Conservation (phyloP, 2,329 filamentous ascomycete genomes). For the Leptographium flavum region DNA sequence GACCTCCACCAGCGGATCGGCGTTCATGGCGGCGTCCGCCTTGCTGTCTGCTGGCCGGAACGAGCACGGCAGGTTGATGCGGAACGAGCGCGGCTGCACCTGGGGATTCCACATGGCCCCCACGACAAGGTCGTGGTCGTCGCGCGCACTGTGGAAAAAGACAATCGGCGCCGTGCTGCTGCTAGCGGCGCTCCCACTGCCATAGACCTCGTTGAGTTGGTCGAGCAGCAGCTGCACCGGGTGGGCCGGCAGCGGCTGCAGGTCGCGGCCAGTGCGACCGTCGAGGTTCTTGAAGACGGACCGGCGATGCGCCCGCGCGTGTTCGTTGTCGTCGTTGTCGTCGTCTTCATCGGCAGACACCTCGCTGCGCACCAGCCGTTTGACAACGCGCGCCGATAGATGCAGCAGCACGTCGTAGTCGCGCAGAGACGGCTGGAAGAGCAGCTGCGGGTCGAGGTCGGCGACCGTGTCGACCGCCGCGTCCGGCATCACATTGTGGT, state of each 20-base stretch:
- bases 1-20: constrained; percentile 35
- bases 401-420: constrained; percentile 84
- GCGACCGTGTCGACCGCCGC: too few relatives aligned
- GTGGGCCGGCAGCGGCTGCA: constrained; percentile 39
- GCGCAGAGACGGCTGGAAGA: constrained; percentile 59
- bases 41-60: constrained; percentile 34
- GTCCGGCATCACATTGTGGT: too few relatives aligned
- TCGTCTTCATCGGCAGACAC: constrained; percentile 16
- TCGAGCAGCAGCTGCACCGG: constrained; percentile 47
- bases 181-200: constrained; percentile 12
- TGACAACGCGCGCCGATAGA: constrained; percentile 42
- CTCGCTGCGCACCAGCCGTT: constrained; percentile 23
- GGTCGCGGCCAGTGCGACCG: constrained; percentile 31
- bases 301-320: constrained; percentile 10
- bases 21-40: not conserved
- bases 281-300: constrained; percentile 71
- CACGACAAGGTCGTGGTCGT: constrained; percentile 33
- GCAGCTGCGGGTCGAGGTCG: constrained; percentile 34
- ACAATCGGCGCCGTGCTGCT: constrained; percentile 41
- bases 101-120: constrained; percentile 45
- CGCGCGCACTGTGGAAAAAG: constrained; percentile 59
- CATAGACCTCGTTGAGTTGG: constrained; percentile 55
- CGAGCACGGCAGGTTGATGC: constrained; percentile 55
- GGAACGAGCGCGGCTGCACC: constrained; percentile 45
- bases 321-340: not conserved